These are phyloP conservation scores for Aspergillus baeticus DNA, from an alignment of 495 filamentous ascomycete species.

Conservation along the genomic window DNA sequence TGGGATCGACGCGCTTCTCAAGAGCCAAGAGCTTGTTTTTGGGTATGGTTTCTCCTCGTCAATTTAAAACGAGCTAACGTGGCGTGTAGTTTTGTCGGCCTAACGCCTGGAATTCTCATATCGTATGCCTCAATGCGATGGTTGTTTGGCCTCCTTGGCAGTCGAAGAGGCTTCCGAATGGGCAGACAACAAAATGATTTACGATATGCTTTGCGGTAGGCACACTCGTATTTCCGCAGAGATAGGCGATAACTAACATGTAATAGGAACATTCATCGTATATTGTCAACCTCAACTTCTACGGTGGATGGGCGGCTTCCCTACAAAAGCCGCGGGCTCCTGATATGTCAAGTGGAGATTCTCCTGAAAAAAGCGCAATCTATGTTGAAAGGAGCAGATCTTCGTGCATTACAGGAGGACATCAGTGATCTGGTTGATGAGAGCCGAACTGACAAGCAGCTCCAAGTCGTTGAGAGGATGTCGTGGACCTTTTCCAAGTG, in stretches of 20 bases:
- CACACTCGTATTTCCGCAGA: neutral
- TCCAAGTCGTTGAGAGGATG: constrained; percentile 75
- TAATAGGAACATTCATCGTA: constrained; percentile 73
- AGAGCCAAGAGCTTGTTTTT: constrained; percentile 96
- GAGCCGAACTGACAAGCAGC: constrained; percentile 67
- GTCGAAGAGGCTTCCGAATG: constrained; percentile 59
- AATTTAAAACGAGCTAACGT: constrained; percentile 23
- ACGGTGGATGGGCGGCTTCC: constrained; percentile 64
- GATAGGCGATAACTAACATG: constrained; percentile 7
- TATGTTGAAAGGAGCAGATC: constrained; percentile 66
- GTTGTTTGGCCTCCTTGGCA: constrained; percentile 63
- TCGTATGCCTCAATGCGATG: constrained; percentile 74
- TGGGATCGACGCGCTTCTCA: constrained; percentile 88
- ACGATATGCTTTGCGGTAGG: constrained; percentile 68
- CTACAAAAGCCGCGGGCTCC: constrained; percentile 86
- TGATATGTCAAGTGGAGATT: constrained; percentile 84
- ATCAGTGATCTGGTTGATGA: constrained; percentile 77
- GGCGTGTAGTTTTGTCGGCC: constrained; percentile 67
- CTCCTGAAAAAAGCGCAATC: constrained; percentile 63
- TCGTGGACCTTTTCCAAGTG: constrained; percentile 85
- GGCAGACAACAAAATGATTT: constrained; percentile 62
- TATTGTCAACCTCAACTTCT: constrained; percentile 64
- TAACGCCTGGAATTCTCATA: constrained; percentile 88
- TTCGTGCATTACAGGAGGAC: constrained; percentile 83
- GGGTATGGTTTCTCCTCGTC: constrained; percentile 46